A percentile compares a stretch with the other conserved stretches of the same genome.
Evolutionary conservation across 352 stramenopile genomes (phyloP).

Genomic region (Ophiocytium majus): DNA sequence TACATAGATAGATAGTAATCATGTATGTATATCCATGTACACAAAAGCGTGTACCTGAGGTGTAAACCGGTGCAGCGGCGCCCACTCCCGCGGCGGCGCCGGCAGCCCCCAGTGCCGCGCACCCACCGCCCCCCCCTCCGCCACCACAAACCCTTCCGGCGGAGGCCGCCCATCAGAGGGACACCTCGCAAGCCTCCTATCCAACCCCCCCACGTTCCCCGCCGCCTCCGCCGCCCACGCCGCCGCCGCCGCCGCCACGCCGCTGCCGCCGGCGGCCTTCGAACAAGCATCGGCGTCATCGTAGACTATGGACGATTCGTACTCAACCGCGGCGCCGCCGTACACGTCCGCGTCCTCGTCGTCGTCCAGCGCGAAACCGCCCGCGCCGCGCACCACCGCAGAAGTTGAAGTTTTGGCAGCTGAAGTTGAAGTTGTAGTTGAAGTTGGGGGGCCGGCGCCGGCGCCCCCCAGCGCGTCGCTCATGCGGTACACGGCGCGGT

Average conservation of each 20-base stretch:
- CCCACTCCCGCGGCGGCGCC: too few relatives aligned
- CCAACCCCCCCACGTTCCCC: not conserved
- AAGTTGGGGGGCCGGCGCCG: not conserved
- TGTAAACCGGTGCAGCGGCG: too few relatives aligned
- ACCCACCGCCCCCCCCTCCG: too few relatives aligned
- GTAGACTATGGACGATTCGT: not conserved
- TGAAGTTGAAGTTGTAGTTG: not conserved
- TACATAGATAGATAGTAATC: too few relatives aligned
- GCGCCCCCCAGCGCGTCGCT: constrained; percentile 23
- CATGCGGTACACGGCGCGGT: constrained; percentile 26
- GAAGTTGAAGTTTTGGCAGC: constrained; percentile 5
- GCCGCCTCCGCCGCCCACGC: not conserved
- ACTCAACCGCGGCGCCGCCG: not conserved
- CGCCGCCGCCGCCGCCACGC: not conserved
- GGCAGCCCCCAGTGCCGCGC: too few relatives aligned
- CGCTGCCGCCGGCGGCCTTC: not conserved
- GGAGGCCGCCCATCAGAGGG: too few relatives aligned
- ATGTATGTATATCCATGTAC: too few relatives aligned
- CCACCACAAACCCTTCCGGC: too few relatives aligned
- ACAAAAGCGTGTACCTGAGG: too few relatives aligned
- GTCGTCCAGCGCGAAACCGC: constrained; percentile 31
- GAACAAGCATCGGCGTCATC: not conserved
- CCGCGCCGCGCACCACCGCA: not conserved
- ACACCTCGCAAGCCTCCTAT: not conserved
- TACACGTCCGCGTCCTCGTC: constrained; percentile 26